Evolutionary conservation across 352 stramenopile genomes (phyloP), one percentile per base, ranked within the genome.

Genomic region (Globisporangium spinosum): DNA sequence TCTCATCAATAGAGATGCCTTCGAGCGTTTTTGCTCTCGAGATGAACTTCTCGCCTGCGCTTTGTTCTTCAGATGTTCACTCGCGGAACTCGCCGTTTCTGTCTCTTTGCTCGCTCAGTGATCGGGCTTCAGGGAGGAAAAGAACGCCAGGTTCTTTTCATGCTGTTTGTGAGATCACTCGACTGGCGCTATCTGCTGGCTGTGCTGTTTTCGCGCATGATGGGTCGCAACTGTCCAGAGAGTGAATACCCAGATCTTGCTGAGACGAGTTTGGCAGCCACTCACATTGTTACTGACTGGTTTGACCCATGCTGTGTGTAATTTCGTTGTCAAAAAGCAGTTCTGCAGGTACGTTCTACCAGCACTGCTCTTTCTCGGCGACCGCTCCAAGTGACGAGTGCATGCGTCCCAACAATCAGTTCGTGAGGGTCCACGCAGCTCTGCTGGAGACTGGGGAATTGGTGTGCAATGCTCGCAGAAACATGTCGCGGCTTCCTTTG

Each of bases 1-100:
- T 17, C 43, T 65, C 45, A 55, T 58, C 27, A 29, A 65, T 58
- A 23, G 29, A 45, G 56, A 43, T 58, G 35, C 35, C 13, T 65
- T 45, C 49, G 45, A 65, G 60, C 25, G 43, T 22, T 57, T 13
- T 56, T 20, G 17, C 35, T 65, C 49, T 53, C 25, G 40, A 27
- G 27, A 34, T 51, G 22, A 45, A 12, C 3, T n/a, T 45, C 7
- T 58, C 56, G 8, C 3, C 20, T 22, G 43, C 22, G 29, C 27
- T 55, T 15, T 40, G 8, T 25, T 56, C 10, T 58, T 9, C 49
- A 54, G 27, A 65, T 40, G 10, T 32, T 65, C 38, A 10, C 17
- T 22, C 13, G 43, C 13, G 40, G 3, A 58, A 13, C 17, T 15
- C 22, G 15, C 15, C 23, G 17, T 27, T 9, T 40, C 56, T n/a